phyloP scores from a whole-genome alignment of 306 rosid genomes.

The Pterocarpus macrocarpus region DNA sequence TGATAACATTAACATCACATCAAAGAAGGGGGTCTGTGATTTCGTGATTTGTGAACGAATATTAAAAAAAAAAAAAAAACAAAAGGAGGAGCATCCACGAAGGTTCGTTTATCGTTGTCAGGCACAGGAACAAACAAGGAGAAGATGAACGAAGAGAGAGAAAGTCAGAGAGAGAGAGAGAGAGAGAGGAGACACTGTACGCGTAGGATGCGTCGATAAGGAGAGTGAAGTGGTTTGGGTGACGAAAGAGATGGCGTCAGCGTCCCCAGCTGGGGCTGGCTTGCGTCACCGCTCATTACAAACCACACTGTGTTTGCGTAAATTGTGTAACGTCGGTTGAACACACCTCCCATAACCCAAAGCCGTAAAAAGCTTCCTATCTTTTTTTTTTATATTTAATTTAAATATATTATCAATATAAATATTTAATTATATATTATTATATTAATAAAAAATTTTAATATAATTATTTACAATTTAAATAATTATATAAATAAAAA shows the following conservation, averaged over 20 bases:
- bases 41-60: no score
- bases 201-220: conserved; percentile 20
- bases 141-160: conserved; percentile 21
- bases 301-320: no score
- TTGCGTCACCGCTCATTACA: conserved; percentile 55
- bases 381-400: no score
- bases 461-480: no score
- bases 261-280: conserved; percentile 58
- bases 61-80: not conserved
- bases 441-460: no score
- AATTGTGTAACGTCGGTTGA: no score
- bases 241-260: conserved; percentile 72
- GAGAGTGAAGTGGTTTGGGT: conserved; percentile 72
- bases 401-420: no score
- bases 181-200: not conserved
- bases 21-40: not conserved
- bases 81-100: conserved; percentile 14
- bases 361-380: no score
- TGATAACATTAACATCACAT: conserved; percentile 15
- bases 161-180: not conserved
- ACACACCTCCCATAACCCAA: no score
- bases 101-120: conserved; percentile 68
- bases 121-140: not conserved
- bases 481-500: no score
- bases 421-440: no score